Evolutionary conservation across 768 basidiomycete genomes (phyloP), one percentile per base, ranked within the genome.

Genomic region (Clitopilus passeckerianus): DNA sequence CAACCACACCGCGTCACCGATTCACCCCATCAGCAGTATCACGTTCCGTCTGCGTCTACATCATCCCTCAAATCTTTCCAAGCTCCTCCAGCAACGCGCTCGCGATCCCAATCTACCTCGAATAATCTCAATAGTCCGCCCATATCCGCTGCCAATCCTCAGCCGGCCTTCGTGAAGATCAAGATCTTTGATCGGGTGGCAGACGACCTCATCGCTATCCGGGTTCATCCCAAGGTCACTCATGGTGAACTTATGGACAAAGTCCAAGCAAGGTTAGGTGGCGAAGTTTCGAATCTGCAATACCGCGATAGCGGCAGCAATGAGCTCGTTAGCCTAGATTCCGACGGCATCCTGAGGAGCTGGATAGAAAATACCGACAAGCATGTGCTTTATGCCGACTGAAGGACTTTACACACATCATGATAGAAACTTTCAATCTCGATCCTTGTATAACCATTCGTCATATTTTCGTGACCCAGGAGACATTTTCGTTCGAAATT

Each of bases 121-220:
- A 68, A 72, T 37, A 86, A 87, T 61, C 66, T 84, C 57, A 90
- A 85, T 66, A 83, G 77, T 30, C 90, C 90, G 10, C 79, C 86
- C 20, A 89, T 93, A 65, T 93, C 91, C 54, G 84, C 87, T 16
- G 82, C 81, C 50, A 91, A 90, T 62, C 85, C 87, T 5, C 88
- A 91, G 67, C 86, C 87, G 14, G 91, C 95, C 22, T 98, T 95
- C 74, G 83, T 98, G 64, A 99, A 98, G 77, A 97, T 99, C 76
- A 99, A 99, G 76, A 93, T 99, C 50, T 97, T 97, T 71, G 92
- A 97, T 74, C 85, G 91, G 37, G 80, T 89, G 58, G 89, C 93
- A 23, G 95, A 98, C 69, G 97, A 99, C 71, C 77, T 98, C 57
- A 94, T 98, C 63, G 97, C 97, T 4, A 97, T 98, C 58, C 87